Conservation (phyloP, 257 asterid genomes). For the Cynanchum wilfordii region DNA sequence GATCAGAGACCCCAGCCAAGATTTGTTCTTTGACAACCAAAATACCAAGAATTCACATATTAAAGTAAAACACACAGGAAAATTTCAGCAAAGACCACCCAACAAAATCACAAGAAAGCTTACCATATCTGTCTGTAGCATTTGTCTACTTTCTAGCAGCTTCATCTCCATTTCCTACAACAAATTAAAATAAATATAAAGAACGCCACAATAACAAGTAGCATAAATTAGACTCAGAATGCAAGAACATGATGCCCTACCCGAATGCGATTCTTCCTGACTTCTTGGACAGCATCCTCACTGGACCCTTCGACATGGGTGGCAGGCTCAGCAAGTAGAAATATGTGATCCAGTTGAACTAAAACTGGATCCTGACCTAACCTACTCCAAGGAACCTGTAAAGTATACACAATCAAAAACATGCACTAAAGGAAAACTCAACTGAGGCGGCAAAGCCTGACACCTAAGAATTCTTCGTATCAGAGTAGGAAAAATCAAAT, state of each 20-base stretch:
- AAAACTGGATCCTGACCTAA: slow-evolving; percentile 98
- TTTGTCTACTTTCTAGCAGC: slow-evolving; percentile 74
- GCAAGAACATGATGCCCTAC: slow-evolving; percentile 38
- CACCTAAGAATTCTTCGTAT: not conserved
- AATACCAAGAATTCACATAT: slow-evolving; percentile 8
- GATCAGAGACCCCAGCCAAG: slow-evolving; percentile 97
- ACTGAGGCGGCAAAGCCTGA: not conserved
- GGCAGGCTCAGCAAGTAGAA: slow-evolving; percentile 94
- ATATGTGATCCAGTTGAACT: slow-evolving; percentile 86
- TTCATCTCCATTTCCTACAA: slow-evolving; percentile 83
- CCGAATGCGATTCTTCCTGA: slow-evolving; percentile 71
- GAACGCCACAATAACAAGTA: slow-evolving; percentile 12
- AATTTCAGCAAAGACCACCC: not conserved
- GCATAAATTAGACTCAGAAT: slow-evolving; percentile 14
- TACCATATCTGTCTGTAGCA: slow-evolving; percentile 76
- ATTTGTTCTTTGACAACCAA: slow-evolving; percentile 54
- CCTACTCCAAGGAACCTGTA: slow-evolving; percentile 99
- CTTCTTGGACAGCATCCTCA: slow-evolving; percentile 95
- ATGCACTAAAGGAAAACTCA: not conserved
- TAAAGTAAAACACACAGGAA: not conserved
- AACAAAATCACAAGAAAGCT: slow-evolving; percentile 11
- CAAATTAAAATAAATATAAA: slow-evolving; percentile 18
- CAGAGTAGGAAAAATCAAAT: not conserved
- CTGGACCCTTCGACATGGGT: slow-evolving; percentile 89
- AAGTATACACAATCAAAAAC: slow-evolving; percentile 10